These are phyloP conservation scores for Aspergillus proliferans DNA, from an alignment of 2,329 filamentous ascomycete species.

Conservation along the genomic window DNA sequence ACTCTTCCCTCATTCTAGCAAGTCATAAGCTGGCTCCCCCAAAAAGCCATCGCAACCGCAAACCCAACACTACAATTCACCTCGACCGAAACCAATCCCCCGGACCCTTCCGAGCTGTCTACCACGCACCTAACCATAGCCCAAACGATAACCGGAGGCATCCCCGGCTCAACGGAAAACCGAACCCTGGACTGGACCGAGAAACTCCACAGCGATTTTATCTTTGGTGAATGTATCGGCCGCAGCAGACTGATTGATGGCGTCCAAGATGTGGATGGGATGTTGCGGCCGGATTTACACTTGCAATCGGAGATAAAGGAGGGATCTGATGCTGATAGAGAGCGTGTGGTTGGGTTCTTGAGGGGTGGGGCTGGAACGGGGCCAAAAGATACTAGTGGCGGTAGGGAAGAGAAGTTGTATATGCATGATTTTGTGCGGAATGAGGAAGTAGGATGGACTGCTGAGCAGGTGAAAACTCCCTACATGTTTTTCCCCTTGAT, in stretches of 20 bases:
- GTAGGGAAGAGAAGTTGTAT: background rate
- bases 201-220: background rate
- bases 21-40: background rate
- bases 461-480: background rate
- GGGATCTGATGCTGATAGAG: background rate
- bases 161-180: background rate
- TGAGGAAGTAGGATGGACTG: background rate
- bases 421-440: background rate
- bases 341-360: background rate
- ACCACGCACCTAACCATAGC: background rate
- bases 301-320: background rate
- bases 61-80: background rate
- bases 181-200: background rate
- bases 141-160: background rate
- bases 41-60: background rate
- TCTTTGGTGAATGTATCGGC: background rate
- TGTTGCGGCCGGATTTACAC: background rate
- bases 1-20: background rate
- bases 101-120: background rate
- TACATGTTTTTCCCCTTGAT: background rate
- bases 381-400: too few relatives aligned
- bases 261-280: background rate
- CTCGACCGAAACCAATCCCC: background rate
- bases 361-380: background rate
- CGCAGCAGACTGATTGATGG: background rate